Evolutionary conservation across 2,329 filamentous ascomycete genomes (phyloP).

Genomic region (Pseudogymnoascus sp.): DNA sequence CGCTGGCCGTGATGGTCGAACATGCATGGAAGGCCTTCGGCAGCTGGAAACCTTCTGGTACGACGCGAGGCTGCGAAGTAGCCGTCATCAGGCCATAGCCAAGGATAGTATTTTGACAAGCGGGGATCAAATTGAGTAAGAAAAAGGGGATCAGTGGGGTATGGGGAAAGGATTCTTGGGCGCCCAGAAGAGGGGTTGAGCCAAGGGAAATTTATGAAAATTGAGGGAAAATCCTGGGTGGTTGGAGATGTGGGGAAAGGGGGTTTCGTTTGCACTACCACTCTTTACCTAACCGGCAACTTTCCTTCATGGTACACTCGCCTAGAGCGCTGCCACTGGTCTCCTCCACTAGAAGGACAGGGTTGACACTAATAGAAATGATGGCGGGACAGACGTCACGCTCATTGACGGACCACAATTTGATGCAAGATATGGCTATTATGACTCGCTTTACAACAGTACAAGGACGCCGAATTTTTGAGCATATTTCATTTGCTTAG

Average conservation of each 20-base stretch:
- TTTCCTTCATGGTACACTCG: not conserved
- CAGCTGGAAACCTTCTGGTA: not conserved
- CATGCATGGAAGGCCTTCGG: conserved; percentile 1
- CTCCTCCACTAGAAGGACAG: too few relatives aligned
- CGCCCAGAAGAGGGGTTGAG: not conserved
- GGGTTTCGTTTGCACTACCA: not conserved
- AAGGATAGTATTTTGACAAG: not conserved
- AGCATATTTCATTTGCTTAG: too few relatives aligned
- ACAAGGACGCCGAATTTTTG: too few relatives aligned
- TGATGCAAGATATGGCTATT: too few relatives aligned
- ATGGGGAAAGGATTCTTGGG: not conserved
- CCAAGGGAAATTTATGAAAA: not conserved
- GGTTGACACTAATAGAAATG: too few relatives aligned
- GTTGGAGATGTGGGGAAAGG: not conserved
- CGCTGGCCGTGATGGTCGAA: not conserved
- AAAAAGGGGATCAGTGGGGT: conserved; percentile 1
- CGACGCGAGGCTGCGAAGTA: not conserved
- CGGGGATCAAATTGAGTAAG: not conserved
- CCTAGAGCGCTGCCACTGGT: too few relatives aligned
- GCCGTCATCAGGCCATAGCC: not conserved
- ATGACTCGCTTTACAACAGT: too few relatives aligned
- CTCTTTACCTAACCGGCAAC: not conserved
- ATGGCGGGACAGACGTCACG: too few relatives aligned
- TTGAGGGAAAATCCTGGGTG: not conserved
- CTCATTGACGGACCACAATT: too few relatives aligned